A percentile compares a stretch with the other conserved stretches of the same genome.
Evolutionary conservation across 2,329 filamentous ascomycete species (phyloP).

Genomic region (Cercospora sp.): DNA sequence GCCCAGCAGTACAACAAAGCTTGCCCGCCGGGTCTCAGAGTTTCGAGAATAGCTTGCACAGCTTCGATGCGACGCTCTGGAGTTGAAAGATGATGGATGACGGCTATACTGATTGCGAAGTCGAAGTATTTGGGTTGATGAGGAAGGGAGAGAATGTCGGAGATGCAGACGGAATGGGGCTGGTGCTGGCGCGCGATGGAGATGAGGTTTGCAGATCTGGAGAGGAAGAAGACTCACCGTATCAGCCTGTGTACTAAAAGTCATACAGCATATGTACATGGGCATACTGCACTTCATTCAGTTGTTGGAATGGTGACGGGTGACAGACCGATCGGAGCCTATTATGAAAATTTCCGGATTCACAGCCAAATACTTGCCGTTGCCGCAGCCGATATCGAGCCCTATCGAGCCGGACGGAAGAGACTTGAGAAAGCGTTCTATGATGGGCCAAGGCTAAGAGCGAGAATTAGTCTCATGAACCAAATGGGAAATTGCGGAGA

Average conservation of each 20-base stretch:
- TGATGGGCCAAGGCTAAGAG: constrained; percentile 87
- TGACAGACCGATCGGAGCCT: constrained; percentile 76
- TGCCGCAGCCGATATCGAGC: constrained; percentile 91
- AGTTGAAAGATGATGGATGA: constrained; percentile 90
- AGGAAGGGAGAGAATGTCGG: constrained; percentile 80
- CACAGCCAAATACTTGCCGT: constrained; percentile 89
- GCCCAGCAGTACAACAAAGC: constrained; percentile 93
- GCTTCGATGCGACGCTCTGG: constrained; percentile 69
- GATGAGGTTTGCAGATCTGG: constrained; percentile 59
- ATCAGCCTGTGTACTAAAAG: neutral
- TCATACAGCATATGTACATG: neutral
- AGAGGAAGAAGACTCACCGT: constrained; percentile 18
- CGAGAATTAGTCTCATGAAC: neutral
- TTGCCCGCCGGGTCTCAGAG: constrained; percentile 61
- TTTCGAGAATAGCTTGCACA: constrained; percentile 68
- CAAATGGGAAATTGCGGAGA: neutral
- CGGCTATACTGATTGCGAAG: constrained; percentile 91
- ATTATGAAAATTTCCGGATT: constrained; percentile 77
- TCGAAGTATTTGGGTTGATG: constrained; percentile 69
- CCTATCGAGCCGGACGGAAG: constrained; percentile 72
- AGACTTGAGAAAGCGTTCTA: constrained; percentile 71
- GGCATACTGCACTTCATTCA: too few relatives aligned
- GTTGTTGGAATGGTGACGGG: neutral
- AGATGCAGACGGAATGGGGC: constrained; percentile 70
- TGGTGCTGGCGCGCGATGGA: constrained; percentile 59